Conservation (phyloP, 306 rosid genomes). For the Luffa aegyptiaca region DNA sequence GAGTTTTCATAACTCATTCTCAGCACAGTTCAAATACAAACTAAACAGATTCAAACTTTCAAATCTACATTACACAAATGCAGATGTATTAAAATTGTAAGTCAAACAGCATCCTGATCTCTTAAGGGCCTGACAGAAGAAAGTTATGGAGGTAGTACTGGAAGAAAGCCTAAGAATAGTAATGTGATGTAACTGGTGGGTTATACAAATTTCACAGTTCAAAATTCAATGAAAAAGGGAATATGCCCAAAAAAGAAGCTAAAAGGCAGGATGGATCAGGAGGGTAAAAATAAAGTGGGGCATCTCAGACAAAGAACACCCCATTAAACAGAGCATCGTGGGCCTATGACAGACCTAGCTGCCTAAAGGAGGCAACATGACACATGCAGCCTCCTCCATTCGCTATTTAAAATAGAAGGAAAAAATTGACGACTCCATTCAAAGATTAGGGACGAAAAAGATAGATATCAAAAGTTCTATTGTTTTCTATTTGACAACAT, state of each 20-base stretch:
- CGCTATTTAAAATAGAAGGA: neutral
- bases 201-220: conserved; percentile 24
- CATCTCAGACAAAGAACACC: conserved; percentile 31
- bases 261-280: neutral
- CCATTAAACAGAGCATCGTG: conserved; percentile 26
- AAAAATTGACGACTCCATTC: conserved; percentile 5
- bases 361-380: conserved; percentile 15
- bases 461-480: neutral
- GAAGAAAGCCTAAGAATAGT: conserved; percentile 19
- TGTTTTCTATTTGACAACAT: neutral
- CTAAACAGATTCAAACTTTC: neutral
- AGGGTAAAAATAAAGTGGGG: conserved; percentile 19
- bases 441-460: conserved; percentile 4
- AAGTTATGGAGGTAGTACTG: neutral
- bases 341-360: conserved; percentile 27
- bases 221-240: conserved; percentile 5
- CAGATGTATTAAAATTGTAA: neutral
- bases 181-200: conserved; percentile 29
- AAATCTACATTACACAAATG: neutral
- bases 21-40: neutral
- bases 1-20: neutral
- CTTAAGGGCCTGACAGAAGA: neutral
- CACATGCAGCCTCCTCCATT: conserved; percentile 23
- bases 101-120: neutral
- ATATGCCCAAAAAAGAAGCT: conserved; percentile 5